Evolutionary conservation across 2,329 filamentous ascomycete species (phyloP), one percentile per base, ranked within the genome.

Genomic region (Didymella pomorum): DNA sequence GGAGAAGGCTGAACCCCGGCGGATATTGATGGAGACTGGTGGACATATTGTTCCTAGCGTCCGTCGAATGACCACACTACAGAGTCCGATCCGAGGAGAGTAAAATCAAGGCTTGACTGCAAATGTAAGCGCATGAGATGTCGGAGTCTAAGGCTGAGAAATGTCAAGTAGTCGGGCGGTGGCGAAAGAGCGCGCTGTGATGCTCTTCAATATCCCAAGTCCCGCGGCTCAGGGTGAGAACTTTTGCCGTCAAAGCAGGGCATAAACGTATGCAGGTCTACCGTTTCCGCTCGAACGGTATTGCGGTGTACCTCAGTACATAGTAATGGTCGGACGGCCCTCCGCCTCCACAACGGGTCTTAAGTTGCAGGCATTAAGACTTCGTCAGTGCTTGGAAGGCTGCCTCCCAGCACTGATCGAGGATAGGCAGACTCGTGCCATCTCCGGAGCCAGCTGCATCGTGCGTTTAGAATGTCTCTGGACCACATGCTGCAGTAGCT

Each of bases 1-100:
- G 84, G 65, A 76, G 65, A 65, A 75, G 72, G 69, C 71, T 71
- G 70, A 74, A 75, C 39, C 68, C 69, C 61, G 71, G 70, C 55
- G 70, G 67, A 61, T 76, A 76, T 60, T 76, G 75, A 67, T 77
- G 71, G 61, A 74, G 70, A 68, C 70, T 74, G 61, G 72, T 74
- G 66, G 75, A 77, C 65, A 77, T 75, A 69, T 76, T 78, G 64
- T 66, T 71, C 66, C 67, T 72, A 70, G 69, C 64, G 66, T 58
- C 68, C 69, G 67, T 67, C 52, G 61, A 58, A 62, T 55, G 68
- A 61, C 69, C 71, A 69, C 68, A 70, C 70, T 66, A 68, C 69
- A 67, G 63, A 64, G 49, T 67, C 65, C 60, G 63, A 61, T 58
- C 63, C 49, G 62, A 67, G 53, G 58, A 56, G 57, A 62, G 62